Evolutionary conservation across 2,329 filamentous ascomycete genomes (phyloP).

Genomic region (Aspergillus ochraceoroseus): DNA sequence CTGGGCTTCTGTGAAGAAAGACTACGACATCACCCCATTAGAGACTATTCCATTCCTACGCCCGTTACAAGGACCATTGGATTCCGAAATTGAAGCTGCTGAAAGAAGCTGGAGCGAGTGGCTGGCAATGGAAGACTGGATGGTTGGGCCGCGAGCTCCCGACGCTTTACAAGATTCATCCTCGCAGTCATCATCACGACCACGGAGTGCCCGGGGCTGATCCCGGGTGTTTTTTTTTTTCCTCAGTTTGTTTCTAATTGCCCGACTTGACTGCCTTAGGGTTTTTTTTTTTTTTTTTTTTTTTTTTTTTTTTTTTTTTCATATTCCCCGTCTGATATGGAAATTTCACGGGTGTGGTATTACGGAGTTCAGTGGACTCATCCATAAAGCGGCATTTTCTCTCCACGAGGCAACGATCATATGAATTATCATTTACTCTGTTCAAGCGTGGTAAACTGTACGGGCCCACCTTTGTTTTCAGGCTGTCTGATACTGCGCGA

Average conservation of each 20-base stretch:
- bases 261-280: not conserved
- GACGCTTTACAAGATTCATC: conserved; percentile 40
- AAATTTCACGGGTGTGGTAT: conserved; percentile 12
- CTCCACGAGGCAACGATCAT: conserved; percentile 19
- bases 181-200: conserved; percentile 32
- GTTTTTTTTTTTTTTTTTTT: conserved; percentile 8
- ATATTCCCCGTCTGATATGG: conserved; percentile 8
- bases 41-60: conserved; percentile 84
- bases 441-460: conserved; percentile 14
- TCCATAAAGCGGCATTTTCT: conserved; percentile 9
- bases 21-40: conserved; percentile 80
- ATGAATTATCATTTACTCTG: conserved; percentile 12
- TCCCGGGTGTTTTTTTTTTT: not conserved
- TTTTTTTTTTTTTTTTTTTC: no score
- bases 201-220: conserved; percentile 31
- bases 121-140: conserved; percentile 97
- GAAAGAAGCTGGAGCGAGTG: conserved; percentile 89
- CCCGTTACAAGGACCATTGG: conserved; percentile 69
- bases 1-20: conserved; percentile 82
- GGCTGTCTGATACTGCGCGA: no score
- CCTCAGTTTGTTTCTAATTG: not conserved
- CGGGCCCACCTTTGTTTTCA: conserved; percentile 8
- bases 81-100: conserved; percentile 75
- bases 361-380: conserved; percentile 16
- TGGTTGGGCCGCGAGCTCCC: conserved; percentile 78